Evolutionary conservation across 2,329 filamentous ascomycete species (phyloP).

Genomic region (Stachybotrys echinatus): DNA sequence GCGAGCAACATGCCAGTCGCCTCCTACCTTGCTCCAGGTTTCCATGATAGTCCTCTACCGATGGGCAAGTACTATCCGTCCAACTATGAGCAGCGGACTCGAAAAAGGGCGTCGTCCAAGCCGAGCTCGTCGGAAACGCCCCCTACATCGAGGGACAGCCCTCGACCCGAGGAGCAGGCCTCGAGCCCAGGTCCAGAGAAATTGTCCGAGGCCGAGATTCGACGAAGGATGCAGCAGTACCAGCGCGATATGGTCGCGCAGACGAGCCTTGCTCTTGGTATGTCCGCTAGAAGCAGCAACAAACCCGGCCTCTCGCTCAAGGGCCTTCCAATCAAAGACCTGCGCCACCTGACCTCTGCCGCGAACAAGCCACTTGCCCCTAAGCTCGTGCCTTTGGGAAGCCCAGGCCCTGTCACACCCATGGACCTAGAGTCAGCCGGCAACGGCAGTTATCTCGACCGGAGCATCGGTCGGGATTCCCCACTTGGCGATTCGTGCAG

Average conservation of each 20-base stretch:
- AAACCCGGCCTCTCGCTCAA: conserved; percentile 25
- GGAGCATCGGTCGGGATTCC: background rate
- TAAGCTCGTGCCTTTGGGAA: conserved; percentile 46
- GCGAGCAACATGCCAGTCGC: conserved; percentile 38
- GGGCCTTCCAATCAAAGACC: conserved; percentile 27
- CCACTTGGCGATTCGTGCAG: background rate
- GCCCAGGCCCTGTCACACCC: conserved; percentile 56
- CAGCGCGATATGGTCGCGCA: conserved; percentile 58
- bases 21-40: conserved; percentile 46
- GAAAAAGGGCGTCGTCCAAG: conserved; percentile 11
- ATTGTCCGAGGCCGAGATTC: conserved; percentile 35
- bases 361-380: conserved; percentile 44
- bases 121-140: conserved; percentile 17
- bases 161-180: conserved; percentile 15
- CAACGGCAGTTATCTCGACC: conserved; percentile 29
- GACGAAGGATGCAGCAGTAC: conserved; percentile 50
- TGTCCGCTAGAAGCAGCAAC: conserved; percentile 16
- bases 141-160: conserved; percentile 25
- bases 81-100: conserved; percentile 47
- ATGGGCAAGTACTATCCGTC: conserved; percentile 61
- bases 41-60: conserved; percentile 41
- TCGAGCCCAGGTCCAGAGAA: conserved; percentile 15
- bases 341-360: conserved; percentile 30
- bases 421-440: conserved; percentile 46
- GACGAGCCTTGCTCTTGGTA: conserved; percentile 38